Percentiles rank a stretch among this genome's conserved stretches.
phyloP scores from a whole-genome alignment of 352 stramenopile genomes.

The Pythium phragmiticola region DNA sequence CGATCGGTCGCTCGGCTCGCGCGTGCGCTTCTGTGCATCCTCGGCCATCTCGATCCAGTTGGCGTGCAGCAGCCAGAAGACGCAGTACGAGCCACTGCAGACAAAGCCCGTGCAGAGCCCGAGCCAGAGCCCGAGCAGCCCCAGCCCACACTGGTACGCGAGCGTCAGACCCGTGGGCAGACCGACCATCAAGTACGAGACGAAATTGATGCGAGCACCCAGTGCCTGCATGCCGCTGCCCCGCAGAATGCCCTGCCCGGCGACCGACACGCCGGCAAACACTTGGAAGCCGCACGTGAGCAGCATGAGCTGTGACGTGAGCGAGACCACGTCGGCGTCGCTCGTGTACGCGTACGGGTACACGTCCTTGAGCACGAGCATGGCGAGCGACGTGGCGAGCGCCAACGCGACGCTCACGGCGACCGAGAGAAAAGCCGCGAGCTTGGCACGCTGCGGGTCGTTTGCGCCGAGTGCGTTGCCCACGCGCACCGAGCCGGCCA shows the following conservation, averaged over 20 bases:
- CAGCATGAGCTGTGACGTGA: conserved; percentile 63
- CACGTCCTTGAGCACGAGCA: conserved; percentile 48
- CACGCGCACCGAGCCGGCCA: conserved; percentile 78
- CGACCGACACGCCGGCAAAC: conserved; percentile 71
- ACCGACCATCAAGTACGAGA: conserved; percentile 79
- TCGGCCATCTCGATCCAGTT: conserved; percentile 74
- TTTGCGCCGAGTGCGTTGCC: conserved; percentile 86
- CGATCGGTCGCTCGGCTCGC: conserved; percentile 33
- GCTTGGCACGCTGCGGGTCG: conserved; percentile 66
- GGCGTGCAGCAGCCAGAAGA: conserved; percentile 67
- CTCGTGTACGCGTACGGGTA: conserved; percentile 70
- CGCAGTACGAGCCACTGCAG: conserved; percentile 57
- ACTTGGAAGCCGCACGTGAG: conserved; percentile 78
- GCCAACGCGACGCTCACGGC: conserved; percentile 40
- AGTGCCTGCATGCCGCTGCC: conserved; percentile 80
- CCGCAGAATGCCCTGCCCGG: conserved; percentile 78
- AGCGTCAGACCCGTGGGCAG: conserved; percentile 78
- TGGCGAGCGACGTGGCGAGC: conserved; percentile 50
- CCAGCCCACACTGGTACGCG: conserved; percentile 59
- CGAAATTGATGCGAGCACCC: conserved; percentile 82
- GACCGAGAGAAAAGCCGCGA: conserved; percentile 64
- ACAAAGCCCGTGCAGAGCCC: conserved; percentile 69
- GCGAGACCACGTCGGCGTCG: conserved; percentile 45
- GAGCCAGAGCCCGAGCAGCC: conserved; percentile 79
- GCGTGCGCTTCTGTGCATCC: conserved; percentile 56